phyloP scores from a whole-genome alignment of 2,329 filamentous ascomycete genomes.

The Arthrobotrys entomopaga region DNA sequence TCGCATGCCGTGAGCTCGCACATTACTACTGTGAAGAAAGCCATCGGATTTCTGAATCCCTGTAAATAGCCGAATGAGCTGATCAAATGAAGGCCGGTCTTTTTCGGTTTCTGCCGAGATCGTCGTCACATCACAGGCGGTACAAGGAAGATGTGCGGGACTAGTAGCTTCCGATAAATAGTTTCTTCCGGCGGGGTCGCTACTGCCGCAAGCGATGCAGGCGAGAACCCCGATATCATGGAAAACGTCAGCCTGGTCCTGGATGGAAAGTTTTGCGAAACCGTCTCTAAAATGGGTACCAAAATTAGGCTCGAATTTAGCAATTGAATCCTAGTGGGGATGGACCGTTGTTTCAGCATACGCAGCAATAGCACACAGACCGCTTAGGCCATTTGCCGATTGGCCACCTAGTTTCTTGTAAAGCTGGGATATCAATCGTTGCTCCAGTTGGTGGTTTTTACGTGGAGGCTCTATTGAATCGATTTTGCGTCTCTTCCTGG shows the following conservation, averaged over 20 bases:
- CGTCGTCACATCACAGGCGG: constrained; percentile 14
- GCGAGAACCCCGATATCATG: constrained; percentile 24
- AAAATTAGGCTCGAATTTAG: background rate
- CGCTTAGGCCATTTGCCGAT: constrained; percentile 21
- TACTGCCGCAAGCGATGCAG: background rate
- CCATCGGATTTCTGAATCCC: constrained; percentile 46
- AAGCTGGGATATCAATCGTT: constrained; percentile 32
- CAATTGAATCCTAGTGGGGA: background rate
- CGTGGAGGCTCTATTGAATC: background rate
- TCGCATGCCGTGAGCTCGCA: constrained; percentile 77
- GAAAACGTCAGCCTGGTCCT: constrained; percentile 40
- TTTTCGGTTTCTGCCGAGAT: background rate
- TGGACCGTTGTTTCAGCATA: constrained; percentile 8
- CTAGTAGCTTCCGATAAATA: background rate
- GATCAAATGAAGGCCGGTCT: background rate
- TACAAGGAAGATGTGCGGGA: constrained; percentile 19
- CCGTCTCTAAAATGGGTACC: constrained; percentile 33
- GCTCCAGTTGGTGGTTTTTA: background rate
- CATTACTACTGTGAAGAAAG: constrained; percentile 69
- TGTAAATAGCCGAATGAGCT: constrained; percentile 34
- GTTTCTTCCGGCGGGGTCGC: background rate
- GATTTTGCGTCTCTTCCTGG: constrained; percentile 46
- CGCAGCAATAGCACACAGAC: constrained; percentile 35
- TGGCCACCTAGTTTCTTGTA: constrained; percentile 38
- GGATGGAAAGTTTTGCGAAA: constrained; percentile 47